Percentiles rank a stretch among this genome's conserved stretches.
Conservation (phyloP, 768 basidiomycete genomes). For the Mycena sanguinolenta region DNA sequence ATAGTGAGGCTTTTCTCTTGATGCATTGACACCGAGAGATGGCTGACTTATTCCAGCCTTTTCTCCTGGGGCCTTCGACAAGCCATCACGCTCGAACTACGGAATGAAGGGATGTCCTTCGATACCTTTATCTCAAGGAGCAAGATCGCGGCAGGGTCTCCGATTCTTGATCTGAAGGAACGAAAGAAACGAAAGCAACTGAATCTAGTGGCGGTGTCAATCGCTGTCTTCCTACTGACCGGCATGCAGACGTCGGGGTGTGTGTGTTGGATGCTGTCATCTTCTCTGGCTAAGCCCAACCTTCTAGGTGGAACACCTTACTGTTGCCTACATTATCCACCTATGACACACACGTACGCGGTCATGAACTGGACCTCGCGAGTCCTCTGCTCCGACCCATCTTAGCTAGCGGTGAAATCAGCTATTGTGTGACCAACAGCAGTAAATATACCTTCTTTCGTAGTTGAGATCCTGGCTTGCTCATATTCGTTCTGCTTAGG, state of each 20-base stretch:
- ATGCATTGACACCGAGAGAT: neutral
- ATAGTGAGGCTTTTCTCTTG: neutral
- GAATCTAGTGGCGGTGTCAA: neutral
- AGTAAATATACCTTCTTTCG: neutral
- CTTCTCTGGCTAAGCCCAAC: too few species aligned
- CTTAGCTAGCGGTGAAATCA: neutral
- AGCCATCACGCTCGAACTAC: too few species aligned
- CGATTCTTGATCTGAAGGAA: neutral
- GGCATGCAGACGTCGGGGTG: conserved; percentile 4
- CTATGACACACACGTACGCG: neutral
- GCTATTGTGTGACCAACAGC: neutral
- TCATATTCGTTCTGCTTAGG: neutral
- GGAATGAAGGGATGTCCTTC: neutral
- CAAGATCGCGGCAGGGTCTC: neutral
- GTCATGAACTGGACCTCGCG: too few species aligned
- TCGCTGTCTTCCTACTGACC: neutral
- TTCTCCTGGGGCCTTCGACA: too few species aligned
- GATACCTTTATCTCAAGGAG: neutral
- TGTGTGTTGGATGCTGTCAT: too few species aligned
- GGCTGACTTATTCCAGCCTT: too few species aligned
- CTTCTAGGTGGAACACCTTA: neutral
- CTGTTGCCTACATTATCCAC: neutral
- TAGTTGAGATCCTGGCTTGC: neutral
- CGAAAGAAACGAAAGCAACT: neutral
- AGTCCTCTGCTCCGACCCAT: neutral